Evolutionary conservation across 768 basidiomycete species (phyloP).

Genomic region (Lyophyllum atratum): DNA sequence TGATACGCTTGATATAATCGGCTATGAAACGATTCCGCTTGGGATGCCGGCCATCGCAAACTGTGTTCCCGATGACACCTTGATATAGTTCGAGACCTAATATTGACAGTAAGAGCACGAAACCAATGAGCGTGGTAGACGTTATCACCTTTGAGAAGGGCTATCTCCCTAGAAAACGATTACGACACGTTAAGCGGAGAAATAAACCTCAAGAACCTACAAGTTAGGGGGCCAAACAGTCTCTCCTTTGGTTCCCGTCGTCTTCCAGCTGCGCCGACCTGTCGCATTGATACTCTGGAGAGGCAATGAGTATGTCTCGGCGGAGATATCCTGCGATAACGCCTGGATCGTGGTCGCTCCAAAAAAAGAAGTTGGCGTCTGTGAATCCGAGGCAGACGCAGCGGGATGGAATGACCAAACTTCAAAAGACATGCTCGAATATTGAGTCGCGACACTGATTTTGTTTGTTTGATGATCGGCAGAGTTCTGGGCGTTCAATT

Average conservation of each 20-base stretch:
- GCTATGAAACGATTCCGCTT: constrained; percentile 65
- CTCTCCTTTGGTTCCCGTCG: constrained; percentile 46
- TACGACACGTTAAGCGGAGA: neutral
- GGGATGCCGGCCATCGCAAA: constrained; percentile 52
- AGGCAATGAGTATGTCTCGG: constrained; percentile 32
- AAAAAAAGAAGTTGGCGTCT: constrained; percentile 27
- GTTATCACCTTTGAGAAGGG: constrained; percentile 51
- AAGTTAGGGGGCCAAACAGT: constrained; percentile 63
- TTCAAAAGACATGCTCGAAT: neutral
- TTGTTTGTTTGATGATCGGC: too few species aligned
- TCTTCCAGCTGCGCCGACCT: constrained; percentile 56
- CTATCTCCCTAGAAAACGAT: constrained; percentile 38
- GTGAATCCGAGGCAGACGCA: neutral
- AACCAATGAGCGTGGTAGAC: neutral
- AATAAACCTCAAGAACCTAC: constrained; percentile 14
- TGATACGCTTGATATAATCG: constrained; percentile 52
- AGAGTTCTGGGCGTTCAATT: too few species aligned
- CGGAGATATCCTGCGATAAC: constrained; percentile 40
- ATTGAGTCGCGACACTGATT: too few species aligned
- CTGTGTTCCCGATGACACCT: constrained; percentile 49
- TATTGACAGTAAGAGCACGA: neutral
- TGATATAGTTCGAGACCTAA: constrained; percentile 52
- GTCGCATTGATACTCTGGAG: constrained; percentile 40
- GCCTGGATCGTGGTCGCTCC: constrained; percentile 41
- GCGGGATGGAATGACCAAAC: neutral